These are phyloP conservation scores for Crithidia bombi DNA, from an alignment of 208 protist species.

Conservation along the genomic window DNA sequence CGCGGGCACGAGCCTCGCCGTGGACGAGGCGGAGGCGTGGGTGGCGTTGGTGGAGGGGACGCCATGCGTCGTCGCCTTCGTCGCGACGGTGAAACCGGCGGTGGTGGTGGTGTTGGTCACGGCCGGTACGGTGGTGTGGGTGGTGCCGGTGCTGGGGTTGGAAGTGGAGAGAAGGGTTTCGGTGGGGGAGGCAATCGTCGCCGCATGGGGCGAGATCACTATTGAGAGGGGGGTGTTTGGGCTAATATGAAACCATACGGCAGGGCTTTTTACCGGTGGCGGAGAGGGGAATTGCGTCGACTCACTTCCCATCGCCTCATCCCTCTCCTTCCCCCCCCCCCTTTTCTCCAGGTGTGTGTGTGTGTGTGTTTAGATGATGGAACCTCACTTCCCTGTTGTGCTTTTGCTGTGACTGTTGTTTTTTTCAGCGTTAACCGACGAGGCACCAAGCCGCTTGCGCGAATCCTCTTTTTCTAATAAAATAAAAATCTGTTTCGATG, in stretches of 20 bases:
- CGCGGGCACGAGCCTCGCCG: constrained; percentile 32
- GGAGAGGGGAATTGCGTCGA: too few relatives aligned
- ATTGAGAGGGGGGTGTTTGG: not conserved
- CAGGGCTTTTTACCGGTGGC: not conserved
- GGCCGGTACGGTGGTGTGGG: not conserved
- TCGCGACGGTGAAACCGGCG: constrained; percentile 17
- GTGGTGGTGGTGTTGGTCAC: not conserved
- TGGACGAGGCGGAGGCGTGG: constrained; percentile 11
- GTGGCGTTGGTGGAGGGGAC: constrained; percentile 8
- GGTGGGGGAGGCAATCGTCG: constrained; percentile 18
- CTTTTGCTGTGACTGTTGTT: too few relatives aligned
- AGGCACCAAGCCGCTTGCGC: too few relatives aligned
- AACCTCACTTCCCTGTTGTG: too few relatives aligned
- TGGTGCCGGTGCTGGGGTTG: constrained; percentile 3
- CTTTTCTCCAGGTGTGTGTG: too few relatives aligned
- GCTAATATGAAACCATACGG: not conserved
- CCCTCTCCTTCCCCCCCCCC: too few relatives aligned
- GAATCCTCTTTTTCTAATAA: too few relatives aligned
- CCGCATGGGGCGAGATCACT: constrained; percentile 31
- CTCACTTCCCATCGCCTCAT: too few relatives aligned
- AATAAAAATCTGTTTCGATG: too few relatives aligned
- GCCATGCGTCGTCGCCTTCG: constrained; percentile 26
- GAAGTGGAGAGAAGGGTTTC: not conserved
- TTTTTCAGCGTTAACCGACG: too few relatives aligned
- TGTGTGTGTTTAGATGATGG: too few relatives aligned